Base-by-base conservation (phyloP, 495 filamentous ascomycete species). In the Tuber calosporum region DNA sequence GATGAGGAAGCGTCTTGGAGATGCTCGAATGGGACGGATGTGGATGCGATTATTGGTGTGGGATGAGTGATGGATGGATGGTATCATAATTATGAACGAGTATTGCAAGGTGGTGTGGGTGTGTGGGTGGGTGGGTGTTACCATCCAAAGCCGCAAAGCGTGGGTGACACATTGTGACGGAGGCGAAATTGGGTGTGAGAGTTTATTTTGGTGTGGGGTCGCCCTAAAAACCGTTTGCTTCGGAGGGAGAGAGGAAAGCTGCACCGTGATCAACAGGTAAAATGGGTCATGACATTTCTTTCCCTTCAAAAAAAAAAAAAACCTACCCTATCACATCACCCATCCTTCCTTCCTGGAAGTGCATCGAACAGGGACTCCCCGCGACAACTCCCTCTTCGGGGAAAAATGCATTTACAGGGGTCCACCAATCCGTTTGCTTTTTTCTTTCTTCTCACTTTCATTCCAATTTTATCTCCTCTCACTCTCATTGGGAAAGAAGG, bases 191-290 rank as follows among this genome's bases (percentile, higher is more conserved):
- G n/a, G 19, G n/a, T 58, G 48, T n/a, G 43, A 1, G n/a, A 26
- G n/a, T 58, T 30, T 15, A 15, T 30, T 58, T 30, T 15, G 70
- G 70, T 78, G 76, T 78, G 76, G 76, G 76, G 76, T 78, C 76
- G 76, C 76, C 76, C 74, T 77, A 78, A 78, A 78, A 78, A 71
- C 76, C 76, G 76, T 78, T 78, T 78, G 70, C 76, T 77, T 70
- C 76, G 71, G 73, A n/a, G 22, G 6, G 17, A 43, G 43, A 4
- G 43, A n/a, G 43, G 9, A 4, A 1, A 4, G 0, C 45, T 26
- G 8, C 30, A 30, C 53, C 53, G 53, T 58, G 53, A n/a, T 58
- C 53, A 13, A 58, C 53, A 1, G 9, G 9, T 2, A 30, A 11
- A 11, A n/a, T 58, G 53, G 9, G 53, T 58, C 30, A 53, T 53